Conservation (phyloP, 495 filamentous ascomycete genomes). For the Penicillium antarcticum region DNA sequence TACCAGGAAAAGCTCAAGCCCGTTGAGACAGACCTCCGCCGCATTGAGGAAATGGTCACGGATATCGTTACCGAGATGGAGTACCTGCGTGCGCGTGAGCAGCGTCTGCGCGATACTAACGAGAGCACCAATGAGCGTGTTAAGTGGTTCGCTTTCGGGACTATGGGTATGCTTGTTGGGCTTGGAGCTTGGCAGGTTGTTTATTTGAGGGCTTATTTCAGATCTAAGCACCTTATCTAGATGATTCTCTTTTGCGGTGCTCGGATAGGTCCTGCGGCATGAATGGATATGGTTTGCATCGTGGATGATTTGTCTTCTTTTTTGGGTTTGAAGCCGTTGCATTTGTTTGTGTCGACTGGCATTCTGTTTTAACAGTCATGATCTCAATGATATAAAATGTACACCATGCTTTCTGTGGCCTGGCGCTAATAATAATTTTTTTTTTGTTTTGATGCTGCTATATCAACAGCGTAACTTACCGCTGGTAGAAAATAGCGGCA, state of each 20-base stretch:
- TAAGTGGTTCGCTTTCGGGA: slow-evolving; percentile 96
- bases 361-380: slow-evolving; percentile 40
- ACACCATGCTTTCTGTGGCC: slow-evolving; percentile 18
- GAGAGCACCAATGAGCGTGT: slow-evolving; percentile 99
- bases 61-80: slow-evolving; percentile 88
- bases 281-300: slow-evolving; percentile 10
- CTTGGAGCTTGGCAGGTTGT: slow-evolving; percentile 96
- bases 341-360: slow-evolving; percentile 29
- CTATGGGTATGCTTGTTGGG: slow-evolving; percentile 87
- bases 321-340: slow-evolving; percentile 23
- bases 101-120: slow-evolving; percentile 96
- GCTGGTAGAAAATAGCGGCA: too few species aligned
- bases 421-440: slow-evolving; percentile 4
- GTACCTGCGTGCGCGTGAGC: slow-evolving; percentile 85
- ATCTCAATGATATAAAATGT: slow-evolving; percentile 39
- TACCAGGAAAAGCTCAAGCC: slow-evolving; percentile 97
- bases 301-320: slow-evolving; percentile 11
- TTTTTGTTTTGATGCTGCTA: neutral
- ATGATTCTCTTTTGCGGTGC: slow-evolving; percentile 1
- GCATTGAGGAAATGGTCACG: slow-evolving; percentile 81
- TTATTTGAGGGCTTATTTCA: slow-evolving; percentile 96
- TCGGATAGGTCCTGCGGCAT: neutral
- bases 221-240: slow-evolving; percentile 85
- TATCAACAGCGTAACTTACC: neutral
- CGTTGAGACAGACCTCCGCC: slow-evolving; percentile 89